phyloP scores from a whole-genome alignment of 2,329 filamentous ascomycete genomes.

The Cadophora sp. region DNA sequence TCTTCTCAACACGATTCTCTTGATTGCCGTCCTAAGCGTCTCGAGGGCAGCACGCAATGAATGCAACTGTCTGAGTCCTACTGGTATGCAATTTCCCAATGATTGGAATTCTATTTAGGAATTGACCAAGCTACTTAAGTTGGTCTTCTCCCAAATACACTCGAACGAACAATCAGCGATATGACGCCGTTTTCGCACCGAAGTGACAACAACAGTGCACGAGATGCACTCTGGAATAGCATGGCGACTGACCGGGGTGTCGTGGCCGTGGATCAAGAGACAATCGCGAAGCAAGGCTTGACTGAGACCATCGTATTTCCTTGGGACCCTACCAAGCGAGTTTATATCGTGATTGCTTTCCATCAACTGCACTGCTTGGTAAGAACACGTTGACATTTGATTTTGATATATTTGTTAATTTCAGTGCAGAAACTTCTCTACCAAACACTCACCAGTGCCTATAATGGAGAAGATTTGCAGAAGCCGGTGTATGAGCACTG shows the following conservation, averaged over 20 bases:
- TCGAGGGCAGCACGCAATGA: not conserved
- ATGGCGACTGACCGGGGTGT: constrained; percentile 12
- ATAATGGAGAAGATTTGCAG: not conserved
- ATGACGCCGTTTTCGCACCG: not conserved
- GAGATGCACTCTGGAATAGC: constrained; percentile 16
- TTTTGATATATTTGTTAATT: not conserved
- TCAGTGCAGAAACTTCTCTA: not conserved
- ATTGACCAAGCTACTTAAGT: not conserved
- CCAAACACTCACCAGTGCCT: not conserved
- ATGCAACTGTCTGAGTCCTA: not conserved
- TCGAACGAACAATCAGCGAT: constrained; percentile 4
- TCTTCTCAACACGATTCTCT: not conserved
- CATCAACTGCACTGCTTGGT: constrained; percentile 23
- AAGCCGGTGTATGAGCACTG: constrained; percentile 15
- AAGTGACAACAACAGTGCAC: constrained; percentile 5
- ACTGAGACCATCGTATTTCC: not conserved
- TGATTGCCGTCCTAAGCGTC: not conserved
- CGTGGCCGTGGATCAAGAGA: constrained; percentile 16
- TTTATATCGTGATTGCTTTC: constrained; percentile 22
- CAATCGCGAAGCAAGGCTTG: constrained; percentile 11
- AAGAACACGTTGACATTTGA: not conserved
- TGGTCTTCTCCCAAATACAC: constrained; percentile 2
- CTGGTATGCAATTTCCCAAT: not conserved
- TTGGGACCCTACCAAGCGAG: constrained; percentile 12
- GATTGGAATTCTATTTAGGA: not conserved